Conservation (phyloP, 495 filamentous ascomycete genomes). For the Xylaria flabelliformis region DNA sequence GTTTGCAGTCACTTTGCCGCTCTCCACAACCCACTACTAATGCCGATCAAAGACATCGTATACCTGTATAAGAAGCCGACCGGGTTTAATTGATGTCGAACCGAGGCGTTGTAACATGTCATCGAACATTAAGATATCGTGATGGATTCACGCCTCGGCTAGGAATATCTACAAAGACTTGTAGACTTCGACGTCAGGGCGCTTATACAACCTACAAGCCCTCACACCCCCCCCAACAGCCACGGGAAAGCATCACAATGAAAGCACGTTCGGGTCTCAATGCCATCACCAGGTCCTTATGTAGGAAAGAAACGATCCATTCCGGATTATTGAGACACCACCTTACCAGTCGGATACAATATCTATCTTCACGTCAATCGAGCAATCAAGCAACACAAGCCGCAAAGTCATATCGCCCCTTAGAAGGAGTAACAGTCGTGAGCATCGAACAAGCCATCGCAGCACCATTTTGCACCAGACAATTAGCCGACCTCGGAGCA, state of each 20-base stretch:
- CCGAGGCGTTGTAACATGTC: background rate
- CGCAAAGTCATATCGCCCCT: constrained; percentile 47
- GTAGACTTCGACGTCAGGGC: background rate
- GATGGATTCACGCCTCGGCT: background rate
- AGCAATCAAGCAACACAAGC: constrained; percentile 1
- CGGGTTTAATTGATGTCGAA: background rate
- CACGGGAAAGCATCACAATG: background rate
- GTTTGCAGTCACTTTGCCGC: background rate
- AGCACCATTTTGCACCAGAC: constrained; percentile 59
- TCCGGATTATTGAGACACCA: background rate
- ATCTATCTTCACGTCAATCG: background rate
- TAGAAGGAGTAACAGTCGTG: constrained; percentile 57
- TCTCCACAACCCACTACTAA: background rate
- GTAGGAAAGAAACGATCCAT: background rate
- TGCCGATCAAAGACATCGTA: background rate
- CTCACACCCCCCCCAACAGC: background rate
- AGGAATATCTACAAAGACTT: background rate
- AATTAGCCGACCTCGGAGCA: constrained; percentile 59
- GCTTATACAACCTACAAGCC: background rate
- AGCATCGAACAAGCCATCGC: constrained; percentile 61
- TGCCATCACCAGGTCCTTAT: background rate
- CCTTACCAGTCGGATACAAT: background rate
- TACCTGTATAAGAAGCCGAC: background rate
- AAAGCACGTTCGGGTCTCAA: background rate
- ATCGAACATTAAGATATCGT: background rate